Percentiles rank a stretch among this genome's conserved stretches.
Evolutionary conservation across 768 basidiomycete genomes (phyloP).

Genomic region (Ephemerocybe angulata): DNA sequence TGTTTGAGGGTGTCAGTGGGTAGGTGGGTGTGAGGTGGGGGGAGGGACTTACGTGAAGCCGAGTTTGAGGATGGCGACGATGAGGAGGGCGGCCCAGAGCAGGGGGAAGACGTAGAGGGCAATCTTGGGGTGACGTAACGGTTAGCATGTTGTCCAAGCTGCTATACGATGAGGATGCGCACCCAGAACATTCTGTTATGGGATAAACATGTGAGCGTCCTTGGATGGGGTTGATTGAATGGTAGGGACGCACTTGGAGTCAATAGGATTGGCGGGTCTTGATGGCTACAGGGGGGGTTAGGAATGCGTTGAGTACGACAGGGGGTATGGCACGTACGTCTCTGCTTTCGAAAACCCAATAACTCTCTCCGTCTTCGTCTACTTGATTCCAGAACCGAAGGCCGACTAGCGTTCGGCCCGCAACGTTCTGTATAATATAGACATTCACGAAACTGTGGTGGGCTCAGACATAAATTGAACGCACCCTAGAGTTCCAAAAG

Average conservation of each 20-base stretch:
- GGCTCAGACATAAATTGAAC: conserved; percentile 14
- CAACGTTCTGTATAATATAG: conserved; percentile 66
- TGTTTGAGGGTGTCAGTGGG: conserved; percentile 8
- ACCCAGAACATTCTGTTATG: conserved; percentile 90
- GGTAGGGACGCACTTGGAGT: conserved; percentile 62
- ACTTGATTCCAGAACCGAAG: conserved; percentile 98
- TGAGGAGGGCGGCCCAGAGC: conserved; percentile 81
- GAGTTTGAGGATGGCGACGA: conserved; percentile 87
- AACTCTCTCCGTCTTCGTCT: conserved; percentile 92
- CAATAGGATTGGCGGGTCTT: conserved; percentile 81
- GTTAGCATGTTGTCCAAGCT: neutral
- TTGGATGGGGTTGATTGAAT: neutral
- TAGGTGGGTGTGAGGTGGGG: neutral
- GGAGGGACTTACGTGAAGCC: conserved; percentile 67
- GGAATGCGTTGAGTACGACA: neutral
- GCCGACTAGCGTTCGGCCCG: conserved; percentile 90
- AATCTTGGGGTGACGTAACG: conserved; percentile 42
- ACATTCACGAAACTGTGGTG: neutral
- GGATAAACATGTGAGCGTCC: neutral
- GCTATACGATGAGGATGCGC: conserved; percentile 19
- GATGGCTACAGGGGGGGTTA: conserved; percentile 56
- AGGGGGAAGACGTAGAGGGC: conserved; percentile 88
- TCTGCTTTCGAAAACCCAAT: conserved; percentile 97
- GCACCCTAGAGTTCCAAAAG: conserved; percentile 95
- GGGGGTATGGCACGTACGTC: conserved; percentile 57